Evolutionary conservation across 31 red algal genomes (phyloP).

Genomic region (Asparagopsis taxiformis): DNA sequence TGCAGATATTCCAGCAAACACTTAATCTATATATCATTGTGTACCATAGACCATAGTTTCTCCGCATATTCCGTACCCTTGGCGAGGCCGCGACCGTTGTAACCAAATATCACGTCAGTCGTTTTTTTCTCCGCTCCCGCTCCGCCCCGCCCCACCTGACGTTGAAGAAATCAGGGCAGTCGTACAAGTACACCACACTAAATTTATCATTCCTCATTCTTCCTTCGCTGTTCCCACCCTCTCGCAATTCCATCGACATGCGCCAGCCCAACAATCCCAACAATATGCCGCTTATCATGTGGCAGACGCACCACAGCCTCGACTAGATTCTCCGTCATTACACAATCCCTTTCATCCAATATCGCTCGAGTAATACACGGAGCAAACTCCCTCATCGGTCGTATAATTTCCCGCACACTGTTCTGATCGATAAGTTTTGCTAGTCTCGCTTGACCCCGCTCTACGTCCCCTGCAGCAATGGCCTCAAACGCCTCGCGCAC

Average conservation of each 20-base stretch:
- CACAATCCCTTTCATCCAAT: conserved; percentile 34
- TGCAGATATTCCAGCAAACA: too few relatives aligned
- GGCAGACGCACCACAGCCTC: conserved; percentile 10
- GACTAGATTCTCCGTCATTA: conserved; percentile 41
- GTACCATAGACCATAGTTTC: too few relatives aligned
- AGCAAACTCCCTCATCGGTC: conserved; percentile 28
- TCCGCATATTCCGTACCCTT: too few relatives aligned
- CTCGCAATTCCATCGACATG: conserved; percentile 38
- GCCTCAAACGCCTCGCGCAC: conserved; percentile 31
- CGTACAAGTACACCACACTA: too few relatives aligned
- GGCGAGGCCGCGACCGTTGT: too few relatives aligned
- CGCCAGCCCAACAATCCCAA: conserved; percentile 38
- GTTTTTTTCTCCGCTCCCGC: too few relatives aligned
- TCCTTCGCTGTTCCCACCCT: conserved; percentile 21
- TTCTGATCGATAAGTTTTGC: conserved; percentile 41
- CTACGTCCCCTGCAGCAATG: conserved; percentile 28
- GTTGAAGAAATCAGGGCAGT: too few relatives aligned
- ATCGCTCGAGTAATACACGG: conserved; percentile 36
- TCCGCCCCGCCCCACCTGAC: too few relatives aligned
- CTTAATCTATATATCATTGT: too few relatives aligned
- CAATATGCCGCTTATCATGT: conserved; percentile 20
- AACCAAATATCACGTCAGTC: too few relatives aligned
- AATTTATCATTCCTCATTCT: too few relatives aligned
- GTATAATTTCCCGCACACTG: conserved; percentile 31
- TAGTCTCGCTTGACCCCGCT: conserved; percentile 19